A percentile compares a stretch with the other conserved stretches of the same genome.
Conservation (phyloP, 2,329 filamentous ascomycete species). For the Fusarium duplospermum region DNA sequence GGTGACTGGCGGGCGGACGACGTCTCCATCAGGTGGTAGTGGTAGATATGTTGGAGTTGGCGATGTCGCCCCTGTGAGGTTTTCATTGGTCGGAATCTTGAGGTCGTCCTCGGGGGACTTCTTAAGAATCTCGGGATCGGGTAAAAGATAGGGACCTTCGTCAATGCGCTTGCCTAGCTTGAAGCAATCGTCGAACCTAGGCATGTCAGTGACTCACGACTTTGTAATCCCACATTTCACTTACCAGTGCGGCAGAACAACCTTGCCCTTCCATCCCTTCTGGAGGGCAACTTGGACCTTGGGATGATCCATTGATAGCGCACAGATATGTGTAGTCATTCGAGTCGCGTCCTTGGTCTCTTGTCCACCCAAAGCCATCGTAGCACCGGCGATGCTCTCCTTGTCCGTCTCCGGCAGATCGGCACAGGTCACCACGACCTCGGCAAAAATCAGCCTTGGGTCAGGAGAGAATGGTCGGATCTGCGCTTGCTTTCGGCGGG, state of each 20-base stretch:
- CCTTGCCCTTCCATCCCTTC: conserved; percentile 78
- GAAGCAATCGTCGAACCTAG: conserved; percentile 95
- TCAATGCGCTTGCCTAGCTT: conserved; percentile 92
- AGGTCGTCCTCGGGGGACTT: conserved; percentile 66
- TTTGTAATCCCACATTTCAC: conserved; percentile 31
- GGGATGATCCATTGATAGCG: conserved; percentile 78
- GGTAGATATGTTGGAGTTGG: conserved; percentile 57
- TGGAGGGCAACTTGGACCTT: conserved; percentile 73
- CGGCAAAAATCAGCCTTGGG: conserved; percentile 88
- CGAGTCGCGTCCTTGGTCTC: conserved; percentile 78
- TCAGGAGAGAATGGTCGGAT: conserved; percentile 91
- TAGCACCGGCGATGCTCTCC: conserved; percentile 91
- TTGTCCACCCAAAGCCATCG: conserved; percentile 88
- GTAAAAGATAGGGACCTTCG: conserved; percentile 86
- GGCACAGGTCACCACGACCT: conserved; percentile 84
- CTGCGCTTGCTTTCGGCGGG: conserved; percentile 77
- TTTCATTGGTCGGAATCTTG: conserved; percentile 66
- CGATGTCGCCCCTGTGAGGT: conserved; percentile 75
- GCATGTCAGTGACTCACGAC: not conserved
- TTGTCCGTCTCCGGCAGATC: conserved; percentile 88
- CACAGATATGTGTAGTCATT: conserved; percentile 88
- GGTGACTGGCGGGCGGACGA: conserved; percentile 65
- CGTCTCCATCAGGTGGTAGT: conserved; percentile 55
- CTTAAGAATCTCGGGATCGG: conserved; percentile 85
- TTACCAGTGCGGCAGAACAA: conserved; percentile 94